Conservation (phyloP, 768 basidiomycete genomes). For the Sistotremastrum niveocremeum region DNA sequence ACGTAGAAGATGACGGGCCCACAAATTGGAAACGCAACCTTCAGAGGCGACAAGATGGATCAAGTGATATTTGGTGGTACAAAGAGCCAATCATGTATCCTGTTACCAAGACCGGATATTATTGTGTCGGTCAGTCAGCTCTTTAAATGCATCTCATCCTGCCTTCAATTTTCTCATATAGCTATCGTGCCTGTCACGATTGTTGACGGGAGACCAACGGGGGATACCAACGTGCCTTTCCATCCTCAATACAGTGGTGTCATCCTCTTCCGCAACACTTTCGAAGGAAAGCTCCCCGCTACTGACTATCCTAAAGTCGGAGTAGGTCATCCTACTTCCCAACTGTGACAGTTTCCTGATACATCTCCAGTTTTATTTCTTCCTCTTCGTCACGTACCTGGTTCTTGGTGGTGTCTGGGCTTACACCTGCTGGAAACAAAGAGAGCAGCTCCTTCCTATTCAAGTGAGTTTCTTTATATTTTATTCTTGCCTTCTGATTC, state of each 20-base stretch:
- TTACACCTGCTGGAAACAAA: constrained; percentile 67
- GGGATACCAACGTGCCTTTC: constrained; percentile 36
- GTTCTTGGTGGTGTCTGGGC: constrained; percentile 63
- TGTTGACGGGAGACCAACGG: constrained; percentile 26
- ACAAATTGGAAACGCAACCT: constrained; percentile 9
- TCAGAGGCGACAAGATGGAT: constrained; percentile 18
- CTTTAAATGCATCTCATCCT: neutral
- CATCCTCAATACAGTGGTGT: constrained; percentile 71
- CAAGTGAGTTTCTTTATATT: constrained; percentile 38
- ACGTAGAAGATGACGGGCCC: constrained; percentile 6
- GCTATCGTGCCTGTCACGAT: constrained; percentile 85
- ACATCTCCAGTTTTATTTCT: constrained; percentile 63
- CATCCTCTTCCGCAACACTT: constrained; percentile 79
- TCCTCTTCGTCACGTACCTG: constrained; percentile 70
- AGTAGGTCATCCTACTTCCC: constrained; percentile 33
- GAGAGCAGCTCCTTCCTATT: constrained; percentile 75
- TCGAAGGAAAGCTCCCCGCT: constrained; percentile 79
- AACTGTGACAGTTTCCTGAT: constrained; percentile 9
- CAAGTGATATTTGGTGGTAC: constrained; percentile 43
- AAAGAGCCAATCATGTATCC: constrained; percentile 65
- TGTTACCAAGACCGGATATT: constrained; percentile 84
- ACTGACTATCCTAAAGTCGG: constrained; percentile 96
- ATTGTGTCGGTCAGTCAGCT: constrained; percentile 70
- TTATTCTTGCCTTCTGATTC: constrained; percentile 1
- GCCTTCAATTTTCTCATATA: constrained; percentile 15